These are phyloP conservation scores for Cucumis melo DNA, from an alignment of 306 rosid genomes.

Conservation along the genomic window DNA sequence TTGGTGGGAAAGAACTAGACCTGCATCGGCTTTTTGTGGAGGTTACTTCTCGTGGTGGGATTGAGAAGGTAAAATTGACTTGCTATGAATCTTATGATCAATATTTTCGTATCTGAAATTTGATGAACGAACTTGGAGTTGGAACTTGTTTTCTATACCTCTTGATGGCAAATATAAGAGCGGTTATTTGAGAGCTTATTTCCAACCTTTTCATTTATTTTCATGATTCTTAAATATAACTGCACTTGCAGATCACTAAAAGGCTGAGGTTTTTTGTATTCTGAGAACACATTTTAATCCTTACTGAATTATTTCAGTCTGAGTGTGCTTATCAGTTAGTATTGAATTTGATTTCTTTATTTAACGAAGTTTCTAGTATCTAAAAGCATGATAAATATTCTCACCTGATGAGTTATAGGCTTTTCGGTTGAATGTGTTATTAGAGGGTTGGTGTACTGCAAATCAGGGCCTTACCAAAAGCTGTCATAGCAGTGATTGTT, in stretches of 20 bases:
- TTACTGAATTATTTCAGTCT: neutral
- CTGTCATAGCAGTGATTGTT: neutral
- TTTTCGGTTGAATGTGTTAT: neutral
- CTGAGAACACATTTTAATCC: neutral
- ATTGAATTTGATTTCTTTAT: neutral
- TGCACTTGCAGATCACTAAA: neutral
- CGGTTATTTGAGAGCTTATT: neutral
- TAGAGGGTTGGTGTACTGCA: neutral
- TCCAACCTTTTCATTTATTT: neutral
- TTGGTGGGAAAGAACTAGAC: constrained; percentile 72
- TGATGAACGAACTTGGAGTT: neutral
- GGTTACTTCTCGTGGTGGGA: constrained; percentile 78
- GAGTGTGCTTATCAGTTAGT: neutral
- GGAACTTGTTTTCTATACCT: neutral
- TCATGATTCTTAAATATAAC: neutral
- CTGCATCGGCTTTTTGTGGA: constrained; percentile 67
- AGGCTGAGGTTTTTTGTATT: neutral
- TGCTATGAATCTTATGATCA: neutral
- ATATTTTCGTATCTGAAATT: neutral
- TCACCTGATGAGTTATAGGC: neutral
- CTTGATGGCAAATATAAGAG: neutral
- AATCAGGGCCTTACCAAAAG: neutral
- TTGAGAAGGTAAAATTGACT: constrained; percentile 43
- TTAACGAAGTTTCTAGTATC: neutral
- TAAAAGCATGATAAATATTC: neutral